Evolutionary conservation across 306 rosid species (phyloP), one percentile per base, ranked within the genome.

Genomic region (Coriaria nepalensis): DNA sequence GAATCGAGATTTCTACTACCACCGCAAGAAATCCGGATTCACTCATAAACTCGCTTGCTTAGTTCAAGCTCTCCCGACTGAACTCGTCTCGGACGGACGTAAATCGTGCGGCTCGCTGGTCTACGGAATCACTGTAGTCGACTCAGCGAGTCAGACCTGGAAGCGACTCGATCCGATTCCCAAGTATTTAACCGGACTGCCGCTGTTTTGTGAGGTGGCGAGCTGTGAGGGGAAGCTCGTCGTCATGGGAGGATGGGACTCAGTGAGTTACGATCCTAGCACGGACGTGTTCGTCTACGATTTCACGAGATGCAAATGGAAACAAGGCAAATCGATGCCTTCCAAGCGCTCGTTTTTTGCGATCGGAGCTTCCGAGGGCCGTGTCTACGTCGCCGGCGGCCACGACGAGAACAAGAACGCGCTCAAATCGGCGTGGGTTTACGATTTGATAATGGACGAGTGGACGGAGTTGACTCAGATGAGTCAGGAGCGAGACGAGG

Each of bases 191-290:
- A 33, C 53, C 6, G 84, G 84, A 0, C 33, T 73, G 0, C 84
- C 80, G 37, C 9, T 70, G 57, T 77, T 77, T 67, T 77, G 80
- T 14, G 72, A 64, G 39, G 56, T 77, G 29, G 53, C 77, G 0
- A 64, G 77, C 64, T 52, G 64, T 7, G 77, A 77, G 48, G 84
- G 80, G 2, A 69, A 73, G 64, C 68, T 77, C 2, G 70, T 77
- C n/a, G 47, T 63, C 8, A 77, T 77, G 77, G 84, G 80, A 7
- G 84, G 80, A 36, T 77, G 84, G 84, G 59, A 77, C 55, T 80
- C 80, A 34, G 59, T 32, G 15, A 77, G 41, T 45, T 77, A 73
- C 59, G 66, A 66, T 4, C 84, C 77, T 35, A 65, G 73, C 0
- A 43, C 33, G 8, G 70, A 77, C 53, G 69, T 77, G 47, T 77